phyloP scores from a whole-genome alignment of 2,329 filamentous ascomycete genomes.

The Penicillium freii region DNA sequence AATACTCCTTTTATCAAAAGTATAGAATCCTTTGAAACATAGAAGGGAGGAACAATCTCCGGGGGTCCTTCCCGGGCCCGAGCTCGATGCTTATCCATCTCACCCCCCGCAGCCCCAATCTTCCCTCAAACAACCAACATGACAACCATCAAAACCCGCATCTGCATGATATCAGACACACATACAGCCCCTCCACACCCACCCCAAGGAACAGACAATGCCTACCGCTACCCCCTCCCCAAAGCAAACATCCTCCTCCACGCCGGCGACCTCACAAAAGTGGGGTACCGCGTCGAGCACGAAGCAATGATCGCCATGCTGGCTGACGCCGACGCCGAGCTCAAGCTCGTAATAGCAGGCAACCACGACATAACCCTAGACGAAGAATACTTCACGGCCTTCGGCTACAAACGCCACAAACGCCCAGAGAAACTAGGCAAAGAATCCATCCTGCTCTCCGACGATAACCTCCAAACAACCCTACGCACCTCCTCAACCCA shows the following conservation, averaged over 20 bases:
- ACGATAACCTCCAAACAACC: slow-evolving; percentile 19
- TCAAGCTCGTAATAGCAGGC: slow-evolving; percentile 63
- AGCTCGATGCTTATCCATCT: neutral
- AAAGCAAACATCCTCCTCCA: slow-evolving; percentile 56
- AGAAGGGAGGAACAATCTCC: neutral
- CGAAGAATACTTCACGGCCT: slow-evolving; percentile 44
- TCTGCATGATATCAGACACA: slow-evolving; percentile 46
- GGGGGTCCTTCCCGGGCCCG: neutral
- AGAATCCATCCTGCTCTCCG: slow-evolving; percentile 20
- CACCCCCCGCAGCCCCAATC: slow-evolving; percentile 1
- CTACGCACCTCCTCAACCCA: slow-evolving; percentile 1
- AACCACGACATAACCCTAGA: slow-evolving; percentile 63
- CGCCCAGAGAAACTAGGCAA: slow-evolving; percentile 20
- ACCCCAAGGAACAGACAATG: slow-evolving; percentile 17
- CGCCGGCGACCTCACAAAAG: slow-evolving; percentile 58
- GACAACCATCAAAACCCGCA: slow-evolving; percentile 38
- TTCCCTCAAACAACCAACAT: slow-evolving; percentile 7
- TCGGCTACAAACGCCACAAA: slow-evolving; percentile 31
- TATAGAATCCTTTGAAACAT: neutral
- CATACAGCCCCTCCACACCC: slow-evolving; percentile 34
- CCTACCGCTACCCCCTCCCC: slow-evolving; percentile 48
- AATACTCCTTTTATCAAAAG: neutral
- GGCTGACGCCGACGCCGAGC: slow-evolving; percentile 48
- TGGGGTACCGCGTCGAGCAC: slow-evolving; percentile 51
- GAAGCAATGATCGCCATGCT: slow-evolving; percentile 49